Percentiles rank a stretch among this genome's conserved stretches.
Evolutionary conservation across 2,329 filamentous ascomycete genomes (phyloP).

Genomic region (Pseudogymnoascus sp.): DNA sequence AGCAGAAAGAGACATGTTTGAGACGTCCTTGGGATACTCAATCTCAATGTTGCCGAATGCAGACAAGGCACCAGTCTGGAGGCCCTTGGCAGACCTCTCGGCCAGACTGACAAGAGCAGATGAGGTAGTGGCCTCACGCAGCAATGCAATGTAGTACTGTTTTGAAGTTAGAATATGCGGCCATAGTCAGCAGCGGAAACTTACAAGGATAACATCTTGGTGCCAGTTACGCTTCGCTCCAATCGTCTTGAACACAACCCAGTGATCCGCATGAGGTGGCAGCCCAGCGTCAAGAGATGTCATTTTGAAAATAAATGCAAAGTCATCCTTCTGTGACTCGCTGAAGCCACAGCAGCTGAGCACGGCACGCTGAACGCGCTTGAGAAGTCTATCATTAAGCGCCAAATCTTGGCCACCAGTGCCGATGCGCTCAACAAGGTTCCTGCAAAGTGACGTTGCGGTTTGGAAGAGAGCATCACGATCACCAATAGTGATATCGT

Average conservation of each 20-base stretch:
- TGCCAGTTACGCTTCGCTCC: slow-evolving; percentile 40
- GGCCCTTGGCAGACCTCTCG: slow-evolving; percentile 29
- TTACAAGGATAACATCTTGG: slow-evolving; percentile 48
- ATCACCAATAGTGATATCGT: slow-evolving; percentile 49
- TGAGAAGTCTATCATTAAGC: slow-evolving; percentile 45
- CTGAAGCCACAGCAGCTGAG: slow-evolving; percentile 55
- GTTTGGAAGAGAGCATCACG: slow-evolving; percentile 45
- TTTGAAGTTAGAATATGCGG: neutral
- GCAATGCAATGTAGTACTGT: slow-evolving; percentile 49
- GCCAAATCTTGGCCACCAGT: slow-evolving; percentile 34
- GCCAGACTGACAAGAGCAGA: slow-evolving; percentile 34
- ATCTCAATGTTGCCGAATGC: slow-evolving; percentile 46
- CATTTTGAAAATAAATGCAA: slow-evolving; percentile 38
- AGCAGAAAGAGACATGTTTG: slow-evolving; percentile 38
- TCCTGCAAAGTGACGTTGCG: slow-evolving; percentile 39
- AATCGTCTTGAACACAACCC: slow-evolving; percentile 46
- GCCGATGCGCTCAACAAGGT: slow-evolving; percentile 37
- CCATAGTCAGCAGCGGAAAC: slow-evolving; percentile 15
- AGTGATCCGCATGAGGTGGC: slow-evolving; percentile 40
- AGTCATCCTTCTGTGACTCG: slow-evolving; percentile 51
- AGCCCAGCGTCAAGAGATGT: slow-evolving; percentile 35
- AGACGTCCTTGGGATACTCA: slow-evolving; percentile 31
- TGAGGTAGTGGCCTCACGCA: slow-evolving; percentile 44
- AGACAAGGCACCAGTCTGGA: slow-evolving; percentile 19
- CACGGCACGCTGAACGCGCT: slow-evolving; percentile 43